Evolutionary conservation across 805 yeast genomes (phyloP), one percentile per base, ranked within the genome.

Genomic region (Ogataea angusta): DNA sequence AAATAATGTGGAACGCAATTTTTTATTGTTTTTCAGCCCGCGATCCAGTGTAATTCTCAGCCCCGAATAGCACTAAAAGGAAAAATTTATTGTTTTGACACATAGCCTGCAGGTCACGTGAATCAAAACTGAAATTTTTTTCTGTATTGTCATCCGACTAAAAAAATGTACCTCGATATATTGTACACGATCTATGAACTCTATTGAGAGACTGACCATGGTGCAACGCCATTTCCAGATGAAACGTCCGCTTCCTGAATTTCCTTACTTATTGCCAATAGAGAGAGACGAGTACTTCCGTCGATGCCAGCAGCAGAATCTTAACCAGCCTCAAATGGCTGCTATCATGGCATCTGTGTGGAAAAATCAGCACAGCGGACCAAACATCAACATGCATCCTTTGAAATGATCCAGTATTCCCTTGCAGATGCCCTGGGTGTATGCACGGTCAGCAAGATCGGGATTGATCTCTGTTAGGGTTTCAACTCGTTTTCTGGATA

Each of bases 291-390:
- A 30, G 10, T 54, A 54, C 31, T 54, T 47, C 30, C 34, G 36
- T 17, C 54, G 52, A 25, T 42, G 45, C 31, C 52, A 47, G 30
- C 48, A 51, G 52, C 54, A 49, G 22, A 51, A 47, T 25, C 35
- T 45, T 13, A 27, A 35, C 13, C 19, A 36, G 38, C 32, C 14
- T 9, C 26, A 10, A 30, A 23, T 17, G 25, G 24, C 35, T 13
- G 35, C 27, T 13, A 13, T 15, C 9, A 32, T 32, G 36, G 27
- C 36, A 15, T 16, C 19, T 3, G 23, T 24, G 14, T 33, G 29
- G 36, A 19, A 19, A 13, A 13, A 12, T 38, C 39, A 42, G 14
- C 19, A 24, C 25, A 48, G 38, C 6, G 56, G 54, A 12, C 53
- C 53, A 30, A 47, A 53, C 52, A 53, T 46, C 26, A 53, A 34